Evolutionary conservation across 1,284 basidiomycete genomes (phyloP).

Genomic region (Puccinia triticina): DNA sequence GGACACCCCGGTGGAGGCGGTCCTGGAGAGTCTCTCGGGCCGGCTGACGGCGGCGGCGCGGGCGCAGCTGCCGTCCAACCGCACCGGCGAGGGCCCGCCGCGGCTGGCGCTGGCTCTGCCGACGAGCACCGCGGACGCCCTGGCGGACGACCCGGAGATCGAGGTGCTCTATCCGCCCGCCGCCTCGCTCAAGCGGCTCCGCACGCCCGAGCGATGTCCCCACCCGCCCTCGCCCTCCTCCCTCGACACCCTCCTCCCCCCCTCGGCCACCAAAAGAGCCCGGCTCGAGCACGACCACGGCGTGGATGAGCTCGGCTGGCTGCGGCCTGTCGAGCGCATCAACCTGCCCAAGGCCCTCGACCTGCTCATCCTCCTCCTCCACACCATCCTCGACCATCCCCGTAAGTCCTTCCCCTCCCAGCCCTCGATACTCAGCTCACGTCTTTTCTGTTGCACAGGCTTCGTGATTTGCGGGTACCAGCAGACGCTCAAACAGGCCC

Average conservation of each 20-base stretch:
- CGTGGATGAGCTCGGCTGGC: slow-evolving; percentile 9
- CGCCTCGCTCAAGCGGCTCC: slow-evolving; percentile 45
- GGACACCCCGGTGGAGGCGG: background rate
- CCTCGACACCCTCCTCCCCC: background rate
- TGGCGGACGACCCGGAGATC: slow-evolving; percentile 28
- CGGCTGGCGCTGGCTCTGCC: no score
- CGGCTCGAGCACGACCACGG: slow-evolving; percentile 1
- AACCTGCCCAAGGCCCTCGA: background rate
- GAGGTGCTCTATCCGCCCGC: slow-evolving; percentile 1
- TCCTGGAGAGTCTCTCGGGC: background rate
- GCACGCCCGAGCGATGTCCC: background rate
- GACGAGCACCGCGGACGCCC: no score
- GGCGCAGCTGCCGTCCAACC: background rate
- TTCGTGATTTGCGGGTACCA: background rate
- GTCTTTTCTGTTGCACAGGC: background rate
- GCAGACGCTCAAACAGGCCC: background rate
- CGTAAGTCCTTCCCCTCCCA: background rate
- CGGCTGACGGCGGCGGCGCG: background rate
- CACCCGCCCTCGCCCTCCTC: slow-evolving; percentile 34
- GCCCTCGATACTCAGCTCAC: background rate
- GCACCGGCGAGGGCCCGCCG: background rate
- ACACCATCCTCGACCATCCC: slow-evolving; percentile 1
- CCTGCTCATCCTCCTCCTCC: background rate
- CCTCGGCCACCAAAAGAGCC: background rate
- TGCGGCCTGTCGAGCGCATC: background rate